Base-by-base conservation (phyloP, 192 early-diverging fungal species). In the Coemansia reversa region DNA sequence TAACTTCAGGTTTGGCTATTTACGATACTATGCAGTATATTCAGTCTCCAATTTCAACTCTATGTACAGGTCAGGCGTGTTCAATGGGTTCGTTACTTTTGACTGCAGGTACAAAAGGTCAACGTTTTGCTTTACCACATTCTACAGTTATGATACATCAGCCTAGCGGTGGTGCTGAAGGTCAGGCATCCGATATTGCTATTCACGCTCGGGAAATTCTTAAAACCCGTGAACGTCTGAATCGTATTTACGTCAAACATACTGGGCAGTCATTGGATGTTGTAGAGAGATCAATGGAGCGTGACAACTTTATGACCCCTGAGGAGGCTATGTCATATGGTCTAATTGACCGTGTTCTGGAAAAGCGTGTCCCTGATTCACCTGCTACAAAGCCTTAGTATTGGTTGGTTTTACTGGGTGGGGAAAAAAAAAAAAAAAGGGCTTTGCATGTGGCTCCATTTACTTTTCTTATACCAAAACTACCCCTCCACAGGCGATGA, bases 121-220 rank as follows among this genome's bases (percentile, higher is more conserved):
- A 92, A 52, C 74, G 97, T 29, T 91, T 87, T 49, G 83, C 93
- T 22, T 75, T 99, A 18, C 95, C 95, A 9, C 91, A 99, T 72
- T 88, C 94, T 6, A 85, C 89, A 2, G 89, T 99, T 23, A 99
- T 97, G 97, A 90, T 99, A 51, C 97, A 99, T 72, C 97, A 99
- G 76, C 97, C 97, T 23, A 93, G 89, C 30, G 97, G 97, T 22
- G 95, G 95, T 8, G 94, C 97, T 8, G 81, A 86, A 39, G 95
- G 94, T 24, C 97, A 97, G 75, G 95, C 97, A 0, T 90, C 89
- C 25, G 97, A 99, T 65, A 97, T 99, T 69, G 95, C 93, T 6
- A 99, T 97, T 55, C 97, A 99, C 65, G 95, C 95, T 0, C 77
- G 92, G 6, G 95, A 99, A 80, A 99, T 99, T 35, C 76, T 99